phyloP scores from a whole-genome alignment of 257 asterid genomes.

The Solanum medicagineum region DNA sequence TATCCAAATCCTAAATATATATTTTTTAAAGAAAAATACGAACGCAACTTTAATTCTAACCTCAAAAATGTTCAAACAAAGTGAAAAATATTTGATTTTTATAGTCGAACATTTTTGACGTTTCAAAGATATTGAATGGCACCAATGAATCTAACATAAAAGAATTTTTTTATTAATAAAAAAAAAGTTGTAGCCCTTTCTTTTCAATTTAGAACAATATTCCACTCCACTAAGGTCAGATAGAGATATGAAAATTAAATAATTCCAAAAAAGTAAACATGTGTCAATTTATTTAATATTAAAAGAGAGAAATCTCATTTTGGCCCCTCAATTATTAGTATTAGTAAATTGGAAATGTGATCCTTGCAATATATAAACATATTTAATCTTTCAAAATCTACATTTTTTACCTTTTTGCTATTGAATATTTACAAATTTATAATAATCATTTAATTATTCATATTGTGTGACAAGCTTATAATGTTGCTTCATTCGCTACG shows the following conservation, averaged over 20 bases:
- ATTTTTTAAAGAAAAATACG: too few species aligned
- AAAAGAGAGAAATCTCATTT: background rate
- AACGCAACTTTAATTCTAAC: background rate
- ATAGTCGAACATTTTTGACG: background rate
- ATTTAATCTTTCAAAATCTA: background rate
- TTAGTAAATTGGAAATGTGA: background rate
- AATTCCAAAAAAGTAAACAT: background rate
- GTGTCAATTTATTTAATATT: background rate
- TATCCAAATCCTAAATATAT: background rate
- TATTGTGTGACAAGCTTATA: background rate
- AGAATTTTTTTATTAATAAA: too few species aligned
- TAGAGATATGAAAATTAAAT: background rate
- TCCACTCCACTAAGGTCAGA: background rate
- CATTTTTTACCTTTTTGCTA: background rate
- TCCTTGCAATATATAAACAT: background rate
- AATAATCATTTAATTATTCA: background rate
- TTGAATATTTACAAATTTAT: background rate
- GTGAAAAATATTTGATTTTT: background rate
- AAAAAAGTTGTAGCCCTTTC: background rate
- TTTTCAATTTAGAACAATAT: background rate
- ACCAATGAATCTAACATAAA: background rate
- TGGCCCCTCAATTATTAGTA: background rate
- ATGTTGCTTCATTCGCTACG: background rate
- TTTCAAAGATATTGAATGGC: background rate
- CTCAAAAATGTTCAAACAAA: background rate